Conservation (phyloP, 768 basidiomycete genomes). For the Kwoniella pini region DNA sequence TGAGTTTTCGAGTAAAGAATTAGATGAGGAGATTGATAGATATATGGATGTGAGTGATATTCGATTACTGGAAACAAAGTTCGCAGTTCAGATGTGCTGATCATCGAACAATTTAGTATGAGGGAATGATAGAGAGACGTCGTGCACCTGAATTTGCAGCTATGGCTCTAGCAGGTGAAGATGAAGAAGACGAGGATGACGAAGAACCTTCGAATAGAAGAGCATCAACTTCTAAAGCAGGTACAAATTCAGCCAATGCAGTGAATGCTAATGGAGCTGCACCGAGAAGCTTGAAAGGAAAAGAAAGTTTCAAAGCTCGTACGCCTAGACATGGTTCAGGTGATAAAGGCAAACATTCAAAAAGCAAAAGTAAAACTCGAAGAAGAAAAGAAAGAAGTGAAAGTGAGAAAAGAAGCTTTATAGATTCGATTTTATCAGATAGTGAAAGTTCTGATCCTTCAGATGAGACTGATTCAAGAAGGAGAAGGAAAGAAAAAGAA, state of each 20-base stretch:
- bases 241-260: background rate
- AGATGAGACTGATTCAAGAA: conserved; percentile 4
- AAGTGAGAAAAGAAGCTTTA: conserved; percentile 30
- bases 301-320: conserved; percentile 41
- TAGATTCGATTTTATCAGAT: conserved; percentile 34
- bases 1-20: conserved; percentile 50
- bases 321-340: background rate
- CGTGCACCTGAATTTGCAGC: conserved; percentile 51
- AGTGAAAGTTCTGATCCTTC: conserved; percentile 4
- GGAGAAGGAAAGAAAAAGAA: conserved; percentile 10
- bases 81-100: too few species aligned
- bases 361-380: conserved; percentile 8
- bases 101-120: conserved; percentile 47
- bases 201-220: conserved; percentile 17
- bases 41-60: conserved; percentile 45
- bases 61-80: background rate
- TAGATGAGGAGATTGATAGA: conserved; percentile 47
- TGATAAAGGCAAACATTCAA: background rate
- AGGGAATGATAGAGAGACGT: conserved; percentile 51
- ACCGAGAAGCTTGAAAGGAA: conserved; percentile 40
- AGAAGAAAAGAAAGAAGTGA: conserved; percentile 17
- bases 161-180: conserved; percentile 46
- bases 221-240: background rate
- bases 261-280: conserved; percentile 6
- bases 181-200: conserved; percentile 50